Conservation (phyloP, 768 basidiomycete genomes). For the Udeniomyces megalosporus region DNA sequence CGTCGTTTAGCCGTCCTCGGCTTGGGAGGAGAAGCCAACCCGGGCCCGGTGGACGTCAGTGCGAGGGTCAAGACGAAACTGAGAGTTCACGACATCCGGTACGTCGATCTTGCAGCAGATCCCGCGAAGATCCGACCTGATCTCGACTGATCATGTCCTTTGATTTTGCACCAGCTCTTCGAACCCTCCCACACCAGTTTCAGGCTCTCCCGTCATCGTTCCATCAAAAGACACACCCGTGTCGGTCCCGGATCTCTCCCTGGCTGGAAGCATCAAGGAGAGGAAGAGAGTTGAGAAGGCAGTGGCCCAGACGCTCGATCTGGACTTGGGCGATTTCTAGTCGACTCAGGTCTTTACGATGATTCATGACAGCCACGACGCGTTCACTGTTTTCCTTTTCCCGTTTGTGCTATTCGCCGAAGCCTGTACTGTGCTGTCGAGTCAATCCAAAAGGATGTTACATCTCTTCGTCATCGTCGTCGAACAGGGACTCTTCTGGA, state of each 20-base stretch:
- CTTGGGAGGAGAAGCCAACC: conserved; percentile 34
- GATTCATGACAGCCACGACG: too few species aligned
- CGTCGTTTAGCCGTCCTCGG: conserved; percentile 34
- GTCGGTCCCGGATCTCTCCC: conserved; percentile 15
- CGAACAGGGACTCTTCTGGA: conserved; percentile 57
- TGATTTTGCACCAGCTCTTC: too few species aligned
- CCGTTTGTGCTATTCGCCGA: too few species aligned
- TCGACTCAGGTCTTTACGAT: neutral
- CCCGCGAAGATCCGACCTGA: too few species aligned
- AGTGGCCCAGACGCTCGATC: conserved; percentile 25
- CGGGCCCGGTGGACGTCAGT: conserved; percentile 27
- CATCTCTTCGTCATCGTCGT: conserved; percentile 47
- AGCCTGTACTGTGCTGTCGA: too few species aligned
- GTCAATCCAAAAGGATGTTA: neutral
- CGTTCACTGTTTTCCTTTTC: too few species aligned
- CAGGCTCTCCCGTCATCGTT: neutral
- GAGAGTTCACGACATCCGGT: conserved; percentile 25
- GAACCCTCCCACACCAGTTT: neutral
- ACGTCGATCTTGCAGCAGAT: too few species aligned
- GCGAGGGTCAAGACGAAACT: conserved; percentile 52
- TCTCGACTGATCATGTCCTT: too few species aligned
- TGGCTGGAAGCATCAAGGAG: conserved; percentile 18
- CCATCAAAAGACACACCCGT: conserved; percentile 1
- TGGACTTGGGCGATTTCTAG: conserved; percentile 29
- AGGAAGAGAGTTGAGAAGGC: conserved; percentile 22